Conservation (phyloP, 1,284 basidiomycete genomes). For the Moesziomyces parantarcticus region DNA sequence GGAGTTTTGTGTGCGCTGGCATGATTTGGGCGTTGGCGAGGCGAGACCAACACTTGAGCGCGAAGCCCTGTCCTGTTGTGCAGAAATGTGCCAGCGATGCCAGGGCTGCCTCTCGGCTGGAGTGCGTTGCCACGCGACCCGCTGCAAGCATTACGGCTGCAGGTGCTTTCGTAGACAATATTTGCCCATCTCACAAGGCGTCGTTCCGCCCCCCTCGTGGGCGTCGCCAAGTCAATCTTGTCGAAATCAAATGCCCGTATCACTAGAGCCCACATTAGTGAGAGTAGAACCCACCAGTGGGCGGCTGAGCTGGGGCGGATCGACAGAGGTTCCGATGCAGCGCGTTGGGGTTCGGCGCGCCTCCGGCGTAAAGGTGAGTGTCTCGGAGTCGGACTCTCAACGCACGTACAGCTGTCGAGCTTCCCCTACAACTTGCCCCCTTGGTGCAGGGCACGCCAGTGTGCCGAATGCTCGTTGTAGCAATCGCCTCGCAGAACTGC, state of each 20-base stretch:
- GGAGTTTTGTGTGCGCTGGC: neutral
- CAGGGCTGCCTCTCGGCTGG: neutral
- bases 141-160: neutral
- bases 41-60: neutral
- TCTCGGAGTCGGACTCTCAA: conserved; percentile 11
- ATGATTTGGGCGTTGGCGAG: neutral
- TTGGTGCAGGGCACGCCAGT: neutral
- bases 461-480: neutral
- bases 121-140: neutral
- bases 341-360: neutral
- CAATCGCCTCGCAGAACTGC: conserved; percentile 2
- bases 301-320: too few species aligned
- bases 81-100: neutral
- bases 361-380: neutral
- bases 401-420: neutral
- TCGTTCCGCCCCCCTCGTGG: too few species aligned
- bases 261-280: too few species aligned
- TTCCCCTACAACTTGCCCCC: neutral
- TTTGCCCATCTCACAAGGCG: too few species aligned
- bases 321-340: neutral
- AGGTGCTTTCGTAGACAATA: neutral
- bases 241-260: too few species aligned
- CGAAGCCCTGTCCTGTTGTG: neutral
- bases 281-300: too few species aligned
- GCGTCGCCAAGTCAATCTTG: too few species aligned